Percentiles rank a stretch among this genome's conserved stretches.
Conservation (phyloP, 73 alveolate genomes). For the Paramecium sexaurelia region DNA sequence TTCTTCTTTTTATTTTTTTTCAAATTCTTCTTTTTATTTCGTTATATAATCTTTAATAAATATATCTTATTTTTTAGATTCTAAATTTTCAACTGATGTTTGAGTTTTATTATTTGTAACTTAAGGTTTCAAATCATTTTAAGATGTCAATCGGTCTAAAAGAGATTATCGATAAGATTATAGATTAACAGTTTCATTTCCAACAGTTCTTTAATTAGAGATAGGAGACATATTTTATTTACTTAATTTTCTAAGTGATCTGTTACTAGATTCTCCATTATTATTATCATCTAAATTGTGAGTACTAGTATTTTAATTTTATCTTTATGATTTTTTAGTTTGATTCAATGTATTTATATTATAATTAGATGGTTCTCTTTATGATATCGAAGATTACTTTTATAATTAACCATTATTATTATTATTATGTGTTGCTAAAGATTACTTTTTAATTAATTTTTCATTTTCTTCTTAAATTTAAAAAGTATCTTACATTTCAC, state of each 20-base stretch:
- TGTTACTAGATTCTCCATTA: neutral
- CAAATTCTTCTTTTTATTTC: constrained; percentile 22
- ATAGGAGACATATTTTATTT: neutral
- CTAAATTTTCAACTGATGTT: neutral
- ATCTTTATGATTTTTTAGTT: neutral
- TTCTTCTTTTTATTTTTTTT: neutral
- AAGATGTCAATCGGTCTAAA: neutral
- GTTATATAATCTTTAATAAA: constrained; percentile 7
- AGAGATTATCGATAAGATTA: neutral
- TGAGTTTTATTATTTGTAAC: neutral
- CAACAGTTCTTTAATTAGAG: neutral
- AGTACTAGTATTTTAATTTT: neutral
- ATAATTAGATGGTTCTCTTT: neutral
- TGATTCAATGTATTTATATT: neutral
- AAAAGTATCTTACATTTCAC: neutral
- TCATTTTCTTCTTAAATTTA: neutral
- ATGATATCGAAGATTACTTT: neutral
- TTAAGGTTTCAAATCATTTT: neutral
- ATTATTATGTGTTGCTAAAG: neutral
- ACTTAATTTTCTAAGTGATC: neutral
- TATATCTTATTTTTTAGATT: neutral
- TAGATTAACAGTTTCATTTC: neutral
- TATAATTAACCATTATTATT: neutral
- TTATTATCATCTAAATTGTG: neutral
- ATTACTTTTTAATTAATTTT: neutral